A percentile compares a stretch with the other conserved stretches of the same genome.
phyloP scores from a whole-genome alignment of 2,329 filamentous ascomycete species.

The Botrytis tulipae region DNA sequence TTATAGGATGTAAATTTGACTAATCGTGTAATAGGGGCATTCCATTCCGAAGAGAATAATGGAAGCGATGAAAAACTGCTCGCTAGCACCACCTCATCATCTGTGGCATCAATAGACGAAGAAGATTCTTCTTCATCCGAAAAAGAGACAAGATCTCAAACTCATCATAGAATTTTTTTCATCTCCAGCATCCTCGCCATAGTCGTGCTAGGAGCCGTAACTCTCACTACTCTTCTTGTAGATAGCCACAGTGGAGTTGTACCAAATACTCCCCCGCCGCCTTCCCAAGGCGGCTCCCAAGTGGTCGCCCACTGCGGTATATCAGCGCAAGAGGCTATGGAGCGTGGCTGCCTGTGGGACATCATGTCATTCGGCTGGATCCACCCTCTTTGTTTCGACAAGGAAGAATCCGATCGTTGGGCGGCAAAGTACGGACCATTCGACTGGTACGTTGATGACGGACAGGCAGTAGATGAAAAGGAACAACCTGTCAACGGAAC shows the following conservation, averaged over 20 bases:
- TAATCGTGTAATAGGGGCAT: neutral
- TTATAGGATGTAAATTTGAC: neutral
- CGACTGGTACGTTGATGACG: neutral
- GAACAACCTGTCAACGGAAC: neutral
- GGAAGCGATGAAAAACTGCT: neutral
- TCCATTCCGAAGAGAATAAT: neutral
- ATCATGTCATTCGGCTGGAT: slow-evolving; percentile 2
- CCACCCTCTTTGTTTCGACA: slow-evolving; percentile 6
- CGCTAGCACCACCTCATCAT: neutral
- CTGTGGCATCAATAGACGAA: neutral
- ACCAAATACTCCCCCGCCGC: neutral
- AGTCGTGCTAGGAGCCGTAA: neutral
- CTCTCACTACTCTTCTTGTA: neutral
- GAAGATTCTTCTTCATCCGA: neutral
- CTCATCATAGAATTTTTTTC: neutral
- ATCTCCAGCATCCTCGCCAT: neutral
- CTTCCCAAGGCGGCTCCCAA: neutral
- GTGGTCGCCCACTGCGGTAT: slow-evolving; percentile 9
- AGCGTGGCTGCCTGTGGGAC: slow-evolving; percentile 9
- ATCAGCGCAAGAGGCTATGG: slow-evolving; percentile 2
- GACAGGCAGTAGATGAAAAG: neutral
- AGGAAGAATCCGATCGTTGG: slow-evolving; percentile 6
- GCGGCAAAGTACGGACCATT: slow-evolving; percentile 3
- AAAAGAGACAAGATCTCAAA: neutral
- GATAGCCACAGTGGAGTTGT: slow-evolving; percentile 1